Evolutionary conservation across 129 eudicot genomes (phyloP), one percentile per base, ranked within the genome.

Genomic region (Silybum marianum): DNA sequence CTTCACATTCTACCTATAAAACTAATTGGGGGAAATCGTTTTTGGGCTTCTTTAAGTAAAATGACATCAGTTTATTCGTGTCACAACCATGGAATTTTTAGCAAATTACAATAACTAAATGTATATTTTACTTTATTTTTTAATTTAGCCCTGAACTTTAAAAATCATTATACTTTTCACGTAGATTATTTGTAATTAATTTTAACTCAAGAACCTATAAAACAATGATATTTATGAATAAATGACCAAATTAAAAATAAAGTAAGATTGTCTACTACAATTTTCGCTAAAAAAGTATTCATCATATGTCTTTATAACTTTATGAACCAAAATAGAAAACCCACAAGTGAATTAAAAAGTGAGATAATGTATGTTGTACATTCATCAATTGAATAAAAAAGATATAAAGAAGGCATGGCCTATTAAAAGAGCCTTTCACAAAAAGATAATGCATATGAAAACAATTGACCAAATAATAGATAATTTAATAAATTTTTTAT

Each of bases 401-500:
- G 30, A 58, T 22, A 58, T n/a, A 58, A 58, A 58, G 66, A 58
- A 58, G 66, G 66, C 66, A 58, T 58, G 66, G 66, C 66, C 66
- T 6, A 18, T 6, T 18, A 58, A 58, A 58, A 58, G 24, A 58
- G 66, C 66, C 65, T 58, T 58, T 58, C 23, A 58, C 66, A 58
- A 18, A 18, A 58, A 58, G 66, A 58, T 58, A 58, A 58, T 58
- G 66, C 23, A 1, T 18, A n/a, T 58, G 23, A 5, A n/a, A 58
- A n/a, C 66, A 58, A 58, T 18, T 18, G 2, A 18, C 0, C 65
- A 54, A 54, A 18, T 18, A 58, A 58, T 51, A 51, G 21, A 51
- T 16, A 16, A 16, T 16, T 51, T 58, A 58, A 58, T 58, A 58
- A 58, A 8, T 18, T 19, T 58, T n/a, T 58, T 58, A 58, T 58